Conservation (phyloP, 306 rosid species). For the Coriaria nepalensis region DNA sequence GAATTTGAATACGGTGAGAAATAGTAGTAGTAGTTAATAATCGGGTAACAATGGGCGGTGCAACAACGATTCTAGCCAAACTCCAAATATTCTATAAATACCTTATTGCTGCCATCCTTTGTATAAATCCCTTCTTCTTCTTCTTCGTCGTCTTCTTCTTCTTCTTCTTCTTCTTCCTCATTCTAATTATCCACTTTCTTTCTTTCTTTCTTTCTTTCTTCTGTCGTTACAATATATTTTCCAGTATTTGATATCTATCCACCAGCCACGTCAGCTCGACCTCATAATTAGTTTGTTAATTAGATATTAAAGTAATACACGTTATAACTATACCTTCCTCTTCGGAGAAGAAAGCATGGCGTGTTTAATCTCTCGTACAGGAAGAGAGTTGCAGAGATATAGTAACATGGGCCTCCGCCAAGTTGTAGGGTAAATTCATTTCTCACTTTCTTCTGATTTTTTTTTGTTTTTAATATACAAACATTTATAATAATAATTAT, state of each 20-base stretch:
- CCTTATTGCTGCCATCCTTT: neutral
- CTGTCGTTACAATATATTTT: neutral
- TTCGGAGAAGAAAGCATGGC: constrained; percentile 22
- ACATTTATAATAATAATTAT: neutral
- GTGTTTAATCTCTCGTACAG: constrained; percentile 76
- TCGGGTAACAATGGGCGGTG: too few species aligned
- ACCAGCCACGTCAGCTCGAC: too few species aligned
- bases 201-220: neutral
- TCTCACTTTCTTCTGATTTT: neutral
- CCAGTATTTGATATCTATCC: neutral
- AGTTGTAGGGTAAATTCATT: constrained; percentile 62
- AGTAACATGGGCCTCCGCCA: constrained; percentile 77
- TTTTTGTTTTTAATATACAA: neutral
- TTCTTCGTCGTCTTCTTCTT: neutral
- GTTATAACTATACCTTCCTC: too few species aligned
- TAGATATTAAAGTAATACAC: too few species aligned
- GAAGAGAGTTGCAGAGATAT: constrained; percentile 82
- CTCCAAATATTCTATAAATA: too few species aligned
- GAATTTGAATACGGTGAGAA: too few species aligned
- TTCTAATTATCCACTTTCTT: neutral
- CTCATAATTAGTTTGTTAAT: neutral
- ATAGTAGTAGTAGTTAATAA: too few species aligned
- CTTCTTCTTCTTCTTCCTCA: neutral
- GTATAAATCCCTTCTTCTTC: neutral
- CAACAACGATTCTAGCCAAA: too few species aligned